These are phyloP conservation scores for Candida sp. DNA, from an alignment of 1,139 yeast species.

Conservation along the genomic window DNA sequence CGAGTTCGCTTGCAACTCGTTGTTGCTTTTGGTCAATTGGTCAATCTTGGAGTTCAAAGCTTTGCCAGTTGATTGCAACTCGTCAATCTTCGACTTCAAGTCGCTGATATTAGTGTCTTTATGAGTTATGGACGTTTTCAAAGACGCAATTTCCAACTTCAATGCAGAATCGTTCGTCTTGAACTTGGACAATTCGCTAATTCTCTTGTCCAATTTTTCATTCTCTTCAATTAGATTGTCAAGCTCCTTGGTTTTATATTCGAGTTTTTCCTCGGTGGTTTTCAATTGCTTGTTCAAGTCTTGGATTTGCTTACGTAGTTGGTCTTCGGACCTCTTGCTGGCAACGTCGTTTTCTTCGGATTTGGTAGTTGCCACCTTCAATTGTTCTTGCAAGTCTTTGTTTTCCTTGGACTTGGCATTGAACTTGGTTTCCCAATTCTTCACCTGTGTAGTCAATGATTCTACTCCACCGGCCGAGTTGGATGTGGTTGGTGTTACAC, in stretches of 20 bases:
- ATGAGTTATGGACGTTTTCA: conserved; percentile 41
- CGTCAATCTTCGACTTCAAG: conserved; percentile 39
- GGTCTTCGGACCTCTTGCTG: conserved; percentile 11
- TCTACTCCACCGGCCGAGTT: not conserved
- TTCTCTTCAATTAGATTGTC: conserved; percentile 27
- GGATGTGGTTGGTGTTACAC: not conserved
- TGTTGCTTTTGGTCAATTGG: conserved; percentile 46
- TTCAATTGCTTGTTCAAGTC: conserved; percentile 13
- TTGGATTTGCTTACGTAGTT: conserved; percentile 13
- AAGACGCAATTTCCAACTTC: conserved; percentile 45
- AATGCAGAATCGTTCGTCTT: conserved; percentile 45
- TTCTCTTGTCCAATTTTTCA: conserved; percentile 28
- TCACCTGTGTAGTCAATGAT: conserved; percentile 1
- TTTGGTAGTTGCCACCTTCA: conserved; percentile 8
- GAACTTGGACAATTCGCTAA: conserved; percentile 33
- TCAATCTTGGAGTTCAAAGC: conserved; percentile 41
- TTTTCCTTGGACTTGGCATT: conserved; percentile 9
- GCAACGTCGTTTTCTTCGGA: conserved; percentile 10
- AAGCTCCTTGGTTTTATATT: conserved; percentile 22
- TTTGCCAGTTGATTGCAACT: conserved; percentile 39
- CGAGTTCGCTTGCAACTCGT: conserved; percentile 43
- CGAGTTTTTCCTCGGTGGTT: conserved; percentile 12
- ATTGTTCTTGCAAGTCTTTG: conserved; percentile 9
- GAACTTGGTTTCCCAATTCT: conserved; percentile 10
- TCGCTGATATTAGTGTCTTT: conserved; percentile 55